Evolutionary conservation across 352 stramenopile species (phyloP).

Genomic region (Globisporangium solare): DNA sequence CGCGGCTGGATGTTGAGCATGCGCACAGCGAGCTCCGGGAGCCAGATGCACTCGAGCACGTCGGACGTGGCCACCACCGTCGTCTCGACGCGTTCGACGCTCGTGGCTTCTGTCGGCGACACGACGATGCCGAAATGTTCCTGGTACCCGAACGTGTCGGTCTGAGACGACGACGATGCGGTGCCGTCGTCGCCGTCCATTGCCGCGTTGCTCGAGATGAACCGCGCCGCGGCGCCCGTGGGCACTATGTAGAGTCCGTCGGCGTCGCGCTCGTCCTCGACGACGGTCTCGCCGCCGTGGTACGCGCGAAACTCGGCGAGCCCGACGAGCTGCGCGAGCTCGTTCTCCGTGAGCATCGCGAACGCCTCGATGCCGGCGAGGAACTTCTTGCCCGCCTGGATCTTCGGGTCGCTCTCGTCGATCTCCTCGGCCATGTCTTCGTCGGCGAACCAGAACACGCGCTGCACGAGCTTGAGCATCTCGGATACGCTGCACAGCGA

Average conservation of each 20-base stretch:
- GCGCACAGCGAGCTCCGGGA: constrained; percentile 42
- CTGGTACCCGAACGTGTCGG: constrained; percentile 44
- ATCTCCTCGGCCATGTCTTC: constrained; percentile 49
- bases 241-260: constrained; percentile 59
- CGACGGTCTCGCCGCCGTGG: constrained; percentile 32
- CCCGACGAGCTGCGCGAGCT: constrained; percentile 44
- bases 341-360: constrained; percentile 47
- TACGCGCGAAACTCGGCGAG: constrained; percentile 39
- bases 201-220: constrained; percentile 11
- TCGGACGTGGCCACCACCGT: constrained; percentile 29
- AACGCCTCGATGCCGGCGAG: constrained; percentile 50
- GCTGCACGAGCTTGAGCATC: constrained; percentile 29
- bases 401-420: constrained; percentile 46
- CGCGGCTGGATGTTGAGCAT: constrained; percentile 62
- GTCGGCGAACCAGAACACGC: constrained; percentile 40
- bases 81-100: constrained; percentile 24
- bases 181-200: constrained; percentile 14
- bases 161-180: background rate
- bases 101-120: constrained; percentile 26
- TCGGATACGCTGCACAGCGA: constrained; percentile 18
- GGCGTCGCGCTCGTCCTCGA: constrained; percentile 36
- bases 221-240: constrained; percentile 31
- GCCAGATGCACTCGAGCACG: constrained; percentile 46
- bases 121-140: constrained; percentile 52
- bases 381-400: constrained; percentile 50